A percentile compares a stretch with the other conserved stretches of the same genome.
phyloP scores from a whole-genome alignment of 2,329 filamentous ascomycete genomes.

The Penicillium sp. region DNA sequence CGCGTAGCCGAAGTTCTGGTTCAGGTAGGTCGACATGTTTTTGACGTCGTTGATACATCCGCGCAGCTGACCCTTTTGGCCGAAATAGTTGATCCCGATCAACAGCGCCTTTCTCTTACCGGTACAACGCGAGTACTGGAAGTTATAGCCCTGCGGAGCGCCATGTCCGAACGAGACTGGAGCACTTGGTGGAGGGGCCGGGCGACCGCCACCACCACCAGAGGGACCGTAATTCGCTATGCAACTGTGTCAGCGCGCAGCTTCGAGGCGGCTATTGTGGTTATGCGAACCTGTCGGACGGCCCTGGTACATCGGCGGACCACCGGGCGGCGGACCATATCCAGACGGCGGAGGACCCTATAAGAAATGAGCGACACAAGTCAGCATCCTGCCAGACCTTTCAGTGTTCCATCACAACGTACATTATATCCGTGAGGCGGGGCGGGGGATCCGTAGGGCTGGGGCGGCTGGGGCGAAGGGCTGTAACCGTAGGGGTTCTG shows the following conservation, averaged over 20 bases:
- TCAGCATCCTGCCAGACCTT: neutral
- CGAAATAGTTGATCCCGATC: slow-evolving; percentile 96
- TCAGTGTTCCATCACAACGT: slow-evolving; percentile 15
- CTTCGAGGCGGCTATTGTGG: neutral
- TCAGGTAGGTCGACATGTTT: slow-evolving; percentile 91
- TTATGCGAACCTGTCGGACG: slow-evolving; percentile 35
- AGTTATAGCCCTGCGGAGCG: slow-evolving; percentile 73
- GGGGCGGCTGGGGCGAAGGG: slow-evolving; percentile 41
- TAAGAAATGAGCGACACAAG: slow-evolving; percentile 5
- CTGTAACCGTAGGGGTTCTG: slow-evolving; percentile 41
- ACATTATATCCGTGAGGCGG: slow-evolving; percentile 37
- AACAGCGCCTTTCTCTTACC: slow-evolving; percentile 82
- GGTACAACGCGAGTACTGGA: slow-evolving; percentile 88
- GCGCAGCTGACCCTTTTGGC: slow-evolving; percentile 80
- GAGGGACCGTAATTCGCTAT: slow-evolving; percentile 14
- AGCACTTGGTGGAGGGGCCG: slow-evolving; percentile 61
- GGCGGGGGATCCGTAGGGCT: slow-evolving; percentile 28
- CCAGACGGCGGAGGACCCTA: slow-evolving; percentile 27
- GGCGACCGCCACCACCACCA: slow-evolving; percentile 36
- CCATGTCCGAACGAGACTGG: slow-evolving; percentile 73
- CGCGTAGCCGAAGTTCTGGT: slow-evolving; percentile 85
- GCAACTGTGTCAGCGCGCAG: neutral
- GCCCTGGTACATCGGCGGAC: slow-evolving; percentile 38
- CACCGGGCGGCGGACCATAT: slow-evolving; percentile 35
- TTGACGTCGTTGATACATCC: slow-evolving; percentile 97